Evolutionary conservation across 331 rosid genomes (phyloP), one percentile per base, ranked within the genome.

Genomic region (Ulmus americana): DNA sequence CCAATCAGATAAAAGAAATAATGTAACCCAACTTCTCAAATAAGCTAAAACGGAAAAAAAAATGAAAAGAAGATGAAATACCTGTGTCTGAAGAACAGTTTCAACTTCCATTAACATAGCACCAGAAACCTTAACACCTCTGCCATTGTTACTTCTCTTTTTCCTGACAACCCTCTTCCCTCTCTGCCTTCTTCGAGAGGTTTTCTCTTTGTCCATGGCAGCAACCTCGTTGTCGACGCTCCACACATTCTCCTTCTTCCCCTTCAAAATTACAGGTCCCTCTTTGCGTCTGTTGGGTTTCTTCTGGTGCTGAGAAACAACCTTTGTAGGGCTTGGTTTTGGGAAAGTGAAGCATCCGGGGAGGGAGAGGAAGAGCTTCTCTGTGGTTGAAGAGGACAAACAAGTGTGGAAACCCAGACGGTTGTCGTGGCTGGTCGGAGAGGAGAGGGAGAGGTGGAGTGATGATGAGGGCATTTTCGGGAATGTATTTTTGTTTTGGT

Each of bases 61-160:
- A 45, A 62, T 73, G 61, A 14, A 3, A 49, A n/a, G 18, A 1
- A 47, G 64, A 42, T 0, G 3, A 4, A 49, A 22, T 65, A 89
- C 97, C 96, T 85, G 91, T 60, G 98, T 85, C 70, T 92, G 98
- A 72, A 89, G 97, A 79, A 92, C 83, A 12, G 80, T 86, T 70
- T 87, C 97, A 59, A 85, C 87, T 75, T 92, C 97, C 77, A 79
- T 74, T 76, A 87, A 59, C 97, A 92, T 89, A 72, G 95, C 87
- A 45, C 83, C 85, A 52, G 97, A 82, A 63, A 89, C 86, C 77
- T 82, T 45, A 56, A 85, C 67, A 49, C 3, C 76, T 55, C 74
- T 79, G 12, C 85, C 91, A 67, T 63, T 74, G 39, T 45, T 76
- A 18, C 67, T 68, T 15, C 65, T 67, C 76, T 74, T 83, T 78